Base-by-base conservation (phyloP, 2,329 filamentous ascomycete genomes). In the Emydomyces testavorans region DNA sequence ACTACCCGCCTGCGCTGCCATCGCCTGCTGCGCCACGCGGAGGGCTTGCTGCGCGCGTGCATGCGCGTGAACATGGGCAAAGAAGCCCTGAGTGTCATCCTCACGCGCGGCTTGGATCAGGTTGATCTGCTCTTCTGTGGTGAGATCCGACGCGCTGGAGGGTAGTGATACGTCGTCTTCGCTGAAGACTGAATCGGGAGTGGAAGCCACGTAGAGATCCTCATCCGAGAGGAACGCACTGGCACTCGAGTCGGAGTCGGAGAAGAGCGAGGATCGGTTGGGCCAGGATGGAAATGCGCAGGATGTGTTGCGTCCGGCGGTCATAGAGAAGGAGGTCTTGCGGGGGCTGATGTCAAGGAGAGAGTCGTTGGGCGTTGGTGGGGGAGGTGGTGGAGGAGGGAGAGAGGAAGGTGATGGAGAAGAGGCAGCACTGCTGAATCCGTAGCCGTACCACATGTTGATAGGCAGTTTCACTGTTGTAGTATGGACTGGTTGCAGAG, bases 281-380 rank as follows among this genome's bases (percentile, higher is more conserved):
- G 66, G 66, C 66, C 66, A 69, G 3, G 66, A 69, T 6, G 66
- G 66, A 43, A 69, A 69, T 3, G 66, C 66, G 50, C 66, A 69
- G 44, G 65, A 60, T 23, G 61, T 65, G 56, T 61, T 65, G 58
- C 64, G 60, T 6, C 64, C 63, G 48, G 61, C 60, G 28, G 61
- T 56, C 16, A 41, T 41, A 20, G 65, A 67, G 58, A 68, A 69
- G 29, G 65, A 67, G 6, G 61, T 64, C 53, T 67, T 68, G 60
- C 64, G 64, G 7, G 65, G 66, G 29, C 58, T 60, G 54, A 68
- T 67, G 48, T 68, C 66, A 39, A 65, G 61, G 2, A 67, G 54
- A 15, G 60, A 59, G 53, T 68, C 62, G 53, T 53, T 62, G 8
- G 63, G 64, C 20, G 64, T 64, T 11, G 65, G 63, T 26, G 65